phyloP scores from a whole-genome alignment of 169 alveolate genomes.

The Plasmodium adleri region DNA sequence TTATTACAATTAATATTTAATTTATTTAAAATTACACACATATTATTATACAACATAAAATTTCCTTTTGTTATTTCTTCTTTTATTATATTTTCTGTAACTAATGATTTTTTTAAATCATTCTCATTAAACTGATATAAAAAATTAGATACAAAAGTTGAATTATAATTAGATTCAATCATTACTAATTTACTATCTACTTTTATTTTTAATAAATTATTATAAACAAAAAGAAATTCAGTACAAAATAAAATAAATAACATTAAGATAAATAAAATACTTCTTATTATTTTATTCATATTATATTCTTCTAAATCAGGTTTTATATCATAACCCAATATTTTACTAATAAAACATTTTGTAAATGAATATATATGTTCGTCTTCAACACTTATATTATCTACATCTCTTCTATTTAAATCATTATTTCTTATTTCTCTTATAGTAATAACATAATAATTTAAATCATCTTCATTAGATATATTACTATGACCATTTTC shows the following conservation, averaged over 20 bases:
- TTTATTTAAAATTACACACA: conserved; percentile 41
- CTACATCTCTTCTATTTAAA: conserved; percentile 22
- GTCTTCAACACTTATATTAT: conserved; percentile 7
- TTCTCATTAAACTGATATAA: conserved; percentile 50
- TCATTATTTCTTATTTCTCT: conserved; percentile 24
- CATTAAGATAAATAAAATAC: conserved; percentile 38
- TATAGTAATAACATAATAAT: conserved; percentile 55
- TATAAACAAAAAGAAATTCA: conserved; percentile 65
- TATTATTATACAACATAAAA: conserved; percentile 28
- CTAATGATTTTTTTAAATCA: conserved; percentile 16
- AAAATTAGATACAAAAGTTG: conserved; percentile 22
- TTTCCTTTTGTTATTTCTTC: conserved; percentile 49
- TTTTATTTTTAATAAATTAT: conserved; percentile 50
- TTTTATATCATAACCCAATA: conserved; percentile 69
- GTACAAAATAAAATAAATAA: conserved; percentile 40
- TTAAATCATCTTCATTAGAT: conserved; percentile 42
- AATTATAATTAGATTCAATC: conserved; percentile 45
- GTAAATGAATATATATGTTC: conserved; percentile 9
- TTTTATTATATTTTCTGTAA: conserved; percentile 52
- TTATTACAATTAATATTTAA: conserved; percentile 28
- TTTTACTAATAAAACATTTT: conserved; percentile 46
- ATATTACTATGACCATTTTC: background rate
- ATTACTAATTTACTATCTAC: conserved; percentile 37
- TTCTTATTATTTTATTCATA: conserved; percentile 37
- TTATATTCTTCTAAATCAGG: conserved; percentile 53